Base-by-base conservation (phyloP, 208 protist species). In the Trypanosoma scelopori region DNA sequence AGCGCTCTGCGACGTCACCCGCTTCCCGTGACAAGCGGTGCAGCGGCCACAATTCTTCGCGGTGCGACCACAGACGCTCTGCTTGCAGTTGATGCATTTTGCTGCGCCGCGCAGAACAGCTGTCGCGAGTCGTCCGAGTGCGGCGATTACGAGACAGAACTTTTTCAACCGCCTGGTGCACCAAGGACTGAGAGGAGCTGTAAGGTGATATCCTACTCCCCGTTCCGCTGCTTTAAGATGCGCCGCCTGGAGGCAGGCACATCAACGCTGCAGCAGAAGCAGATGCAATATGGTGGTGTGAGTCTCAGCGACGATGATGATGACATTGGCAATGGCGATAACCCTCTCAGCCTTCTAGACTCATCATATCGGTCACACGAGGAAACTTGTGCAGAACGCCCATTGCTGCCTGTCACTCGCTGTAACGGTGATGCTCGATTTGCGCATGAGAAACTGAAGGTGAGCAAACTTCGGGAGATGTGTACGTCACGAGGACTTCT, bases 401-500 rank as follows among this genome's bases (percentile, higher is more conserved):
- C 57, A 23, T 55, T 16, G 28, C 3, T 35, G 28, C 22, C 35
- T 5, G 23, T 46, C 30, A 16, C 22, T 51, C 42, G 28, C 28
- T 16, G 25, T 28, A 16, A 16, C n/a, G 23, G n/a, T 41, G 25
- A 51, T 41, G 25, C 41, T 22, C 23, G 20, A 22, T 3, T 25
- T 20, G 48, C n/a, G n/a, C n/a, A 48, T 3, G 50, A 56, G 51
- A 56, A 55, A 37, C 30, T 53, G 23, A 66, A 61, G 25, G 51
- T 76, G 43, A 76, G 53, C 35, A 73, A 73, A 11, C 65, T 89
- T 47, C 76, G 55, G 23, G 49, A 51, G 5, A 51, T 13, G 43
- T 89, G 83, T 45, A 47, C 49, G 23, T 65, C 65, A n/a, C 65
- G 53, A 9, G 79, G 83, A 12, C 71, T 89, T 45, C 63, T 85